Percentiles rank a stretch among this genome's conserved stretches.
phyloP scores from a whole-genome alignment of 768 basidiomycete species.

The Leucosporidium scottii region DNA sequence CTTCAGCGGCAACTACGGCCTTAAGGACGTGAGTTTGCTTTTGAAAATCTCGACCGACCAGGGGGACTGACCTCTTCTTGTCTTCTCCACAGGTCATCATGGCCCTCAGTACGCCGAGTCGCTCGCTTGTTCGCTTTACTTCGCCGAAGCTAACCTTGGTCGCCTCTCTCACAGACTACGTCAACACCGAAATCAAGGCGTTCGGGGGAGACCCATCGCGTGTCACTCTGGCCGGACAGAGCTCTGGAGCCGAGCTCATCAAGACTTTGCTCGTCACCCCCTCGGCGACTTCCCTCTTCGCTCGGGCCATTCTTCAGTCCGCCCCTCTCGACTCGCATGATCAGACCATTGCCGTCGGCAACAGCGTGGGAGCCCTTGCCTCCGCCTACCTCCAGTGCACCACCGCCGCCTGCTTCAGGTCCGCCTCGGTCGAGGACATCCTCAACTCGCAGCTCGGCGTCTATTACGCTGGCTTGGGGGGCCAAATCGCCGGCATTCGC shows the following conservation, averaged over 20 bases:
- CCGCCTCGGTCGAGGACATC: constrained; percentile 51
- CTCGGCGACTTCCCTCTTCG: constrained; percentile 63
- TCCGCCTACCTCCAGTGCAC: constrained; percentile 47
- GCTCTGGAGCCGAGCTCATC: constrained; percentile 54
- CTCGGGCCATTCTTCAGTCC: constrained; percentile 71
- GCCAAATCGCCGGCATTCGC: constrained; percentile 1
- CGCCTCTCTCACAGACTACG: constrained; percentile 47
- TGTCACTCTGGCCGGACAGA: constrained; percentile 48
- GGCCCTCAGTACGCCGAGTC: constrained; percentile 45
- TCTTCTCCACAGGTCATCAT: constrained; percentile 46
- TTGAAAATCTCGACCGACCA: too few species aligned
- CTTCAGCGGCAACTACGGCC: constrained; percentile 55
- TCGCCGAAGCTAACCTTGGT: not conserved
- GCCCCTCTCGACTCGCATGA: constrained; percentile 59
- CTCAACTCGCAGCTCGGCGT: constrained; percentile 49
- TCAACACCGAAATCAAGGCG: constrained; percentile 53
- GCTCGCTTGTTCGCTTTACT: not conserved
- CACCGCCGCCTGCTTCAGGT: constrained; percentile 51
- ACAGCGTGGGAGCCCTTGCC: constrained; percentile 42
- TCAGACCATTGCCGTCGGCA: constrained; percentile 12
- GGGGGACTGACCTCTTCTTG: too few species aligned
- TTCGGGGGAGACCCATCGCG: constrained; percentile 61
- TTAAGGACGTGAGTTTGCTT: constrained; percentile 51
- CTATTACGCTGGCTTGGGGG: constrained; percentile 9
- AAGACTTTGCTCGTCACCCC: constrained; percentile 67